phyloP scores from a whole-genome alignment of 257 asterid species.

The Solanum ossicruentum region DNA sequence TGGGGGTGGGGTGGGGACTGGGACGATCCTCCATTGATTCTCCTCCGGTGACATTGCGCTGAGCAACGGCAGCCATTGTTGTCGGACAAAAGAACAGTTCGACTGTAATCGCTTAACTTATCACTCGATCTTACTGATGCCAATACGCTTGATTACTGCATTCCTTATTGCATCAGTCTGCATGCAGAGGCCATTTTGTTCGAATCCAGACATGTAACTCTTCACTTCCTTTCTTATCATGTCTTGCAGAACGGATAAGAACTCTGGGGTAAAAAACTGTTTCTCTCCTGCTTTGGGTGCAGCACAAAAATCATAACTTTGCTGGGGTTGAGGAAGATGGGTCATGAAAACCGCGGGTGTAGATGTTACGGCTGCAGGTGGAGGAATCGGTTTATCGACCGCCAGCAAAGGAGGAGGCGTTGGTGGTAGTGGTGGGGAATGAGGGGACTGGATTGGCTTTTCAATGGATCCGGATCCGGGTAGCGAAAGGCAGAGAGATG shows the following conservation, averaged over 20 bases:
- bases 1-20: not conserved
- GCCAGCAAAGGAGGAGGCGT: not conserved
- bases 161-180: slow-evolving; percentile 44
- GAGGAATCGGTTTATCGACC: not conserved
- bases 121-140: slow-evolving; percentile 58
- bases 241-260: slow-evolving; percentile 55
- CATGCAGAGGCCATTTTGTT: slow-evolving; percentile 28
- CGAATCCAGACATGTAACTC: slow-evolving; percentile 56
- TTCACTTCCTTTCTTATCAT: slow-evolving; percentile 62
- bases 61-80: not conserved
- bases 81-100: not conserved
- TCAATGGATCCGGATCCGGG: slow-evolving; percentile 34
- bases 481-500: slow-evolving; percentile 42
- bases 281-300: slow-evolving; percentile 13
- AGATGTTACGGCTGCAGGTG: not conserved
- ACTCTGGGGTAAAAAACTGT: slow-evolving; percentile 58
- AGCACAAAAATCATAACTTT: not conserved
- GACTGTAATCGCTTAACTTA: not conserved
- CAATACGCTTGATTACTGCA: slow-evolving; percentile 63
- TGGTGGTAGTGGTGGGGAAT: not conserved
- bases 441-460: not conserved
- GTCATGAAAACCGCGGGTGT: not conserved
- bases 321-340: not conserved
- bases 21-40: not conserved
- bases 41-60: not conserved